Evolutionary conservation across 2,329 filamentous ascomycete genomes (phyloP).

Genomic region (Davidsoniella neocaledoniae): DNA sequence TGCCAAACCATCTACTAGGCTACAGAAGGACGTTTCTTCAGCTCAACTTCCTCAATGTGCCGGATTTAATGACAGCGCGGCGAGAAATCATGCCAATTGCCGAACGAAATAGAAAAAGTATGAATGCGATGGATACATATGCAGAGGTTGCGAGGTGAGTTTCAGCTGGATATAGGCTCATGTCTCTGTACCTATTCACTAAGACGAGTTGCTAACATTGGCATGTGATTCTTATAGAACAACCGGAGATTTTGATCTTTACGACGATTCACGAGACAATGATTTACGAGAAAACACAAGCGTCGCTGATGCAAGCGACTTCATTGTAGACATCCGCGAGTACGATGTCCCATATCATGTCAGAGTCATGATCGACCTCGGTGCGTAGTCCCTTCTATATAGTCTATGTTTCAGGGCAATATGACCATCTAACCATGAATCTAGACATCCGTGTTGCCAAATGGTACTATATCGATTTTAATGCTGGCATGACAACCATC

Average conservation of each 20-base stretch:
- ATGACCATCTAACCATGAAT: conserved; percentile 15
- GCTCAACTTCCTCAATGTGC: conserved; percentile 73
- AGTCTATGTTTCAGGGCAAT: background rate
- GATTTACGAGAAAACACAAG: conserved; percentile 60
- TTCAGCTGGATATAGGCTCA: background rate
- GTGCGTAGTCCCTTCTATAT: conserved; percentile 23
- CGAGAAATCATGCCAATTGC: conserved; percentile 77
- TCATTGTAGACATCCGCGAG: conserved; percentile 94
- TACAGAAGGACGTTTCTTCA: conserved; percentile 80
- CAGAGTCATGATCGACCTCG: conserved; percentile 89
- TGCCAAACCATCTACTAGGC: conserved; percentile 91
- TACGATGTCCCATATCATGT: conserved; percentile 99
- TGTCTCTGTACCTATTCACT: background rate
- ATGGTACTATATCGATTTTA: conserved; percentile 93
- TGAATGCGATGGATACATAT: conserved; percentile 96
- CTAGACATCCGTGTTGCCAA: conserved; percentile 85
- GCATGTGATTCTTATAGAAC: conserved; percentile 29
- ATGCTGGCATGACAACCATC: conserved; percentile 75
- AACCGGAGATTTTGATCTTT: conserved; percentile 79
- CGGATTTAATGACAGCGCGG: conserved; percentile 68
- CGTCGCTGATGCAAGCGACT: conserved; percentile 84
- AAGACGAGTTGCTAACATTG: conserved; percentile 13
- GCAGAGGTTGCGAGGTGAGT: conserved; percentile 80
- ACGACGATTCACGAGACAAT: conserved; percentile 72
- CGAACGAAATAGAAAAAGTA: conserved; percentile 89